Evolutionary conservation across 495 filamentous ascomycete species (phyloP).

Genomic region (Lasiosphaeria miniovina): DNA sequence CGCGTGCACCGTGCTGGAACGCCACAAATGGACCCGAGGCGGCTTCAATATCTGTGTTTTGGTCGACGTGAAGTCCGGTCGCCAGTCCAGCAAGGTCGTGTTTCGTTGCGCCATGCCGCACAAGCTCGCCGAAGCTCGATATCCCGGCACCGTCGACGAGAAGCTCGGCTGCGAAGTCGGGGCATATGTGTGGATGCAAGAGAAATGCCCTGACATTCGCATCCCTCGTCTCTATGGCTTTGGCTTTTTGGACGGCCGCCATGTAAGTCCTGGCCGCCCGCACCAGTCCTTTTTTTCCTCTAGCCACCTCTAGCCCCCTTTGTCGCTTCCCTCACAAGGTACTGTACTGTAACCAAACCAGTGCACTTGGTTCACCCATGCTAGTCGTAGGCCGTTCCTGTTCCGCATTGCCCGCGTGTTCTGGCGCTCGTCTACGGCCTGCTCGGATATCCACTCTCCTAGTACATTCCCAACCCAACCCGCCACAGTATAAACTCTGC

Average conservation of each 20-base stretch:
- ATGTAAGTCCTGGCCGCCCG: constrained; percentile 8
- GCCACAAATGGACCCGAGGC: constrained; percentile 31
- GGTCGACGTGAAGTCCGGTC: constrained; percentile 21
- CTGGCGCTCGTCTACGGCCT: constrained; percentile 7
- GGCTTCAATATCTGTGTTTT: constrained; percentile 44
- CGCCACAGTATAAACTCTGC: constrained; percentile 11
- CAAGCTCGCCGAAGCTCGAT: constrained; percentile 30
- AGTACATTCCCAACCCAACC: constrained; percentile 14
- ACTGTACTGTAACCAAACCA: neutral
- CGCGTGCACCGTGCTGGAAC: neutral
- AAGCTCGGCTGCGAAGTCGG: constrained; percentile 38
- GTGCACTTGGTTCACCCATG: neutral
- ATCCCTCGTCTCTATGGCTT: constrained; percentile 39
- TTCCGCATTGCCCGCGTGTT: constrained; percentile 10
- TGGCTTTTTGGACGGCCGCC: constrained; percentile 24
- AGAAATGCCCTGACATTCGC: constrained; percentile 35
- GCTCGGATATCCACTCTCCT: constrained; percentile 14
- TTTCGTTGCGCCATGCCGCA: constrained; percentile 34
- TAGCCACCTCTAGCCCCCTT: no score
- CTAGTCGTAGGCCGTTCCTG: constrained; percentile 13
- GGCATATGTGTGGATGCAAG: constrained; percentile 38
- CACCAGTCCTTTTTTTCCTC: neutral
- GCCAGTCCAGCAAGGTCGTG: constrained; percentile 12
- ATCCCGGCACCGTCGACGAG: constrained; percentile 40
- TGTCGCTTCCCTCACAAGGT: no score